A percentile compares a stretch with the other conserved stretches of the same genome.
Conservation (phyloP, 768 basidiomycete species). For the Kwoniella mangroviensis region DNA sequence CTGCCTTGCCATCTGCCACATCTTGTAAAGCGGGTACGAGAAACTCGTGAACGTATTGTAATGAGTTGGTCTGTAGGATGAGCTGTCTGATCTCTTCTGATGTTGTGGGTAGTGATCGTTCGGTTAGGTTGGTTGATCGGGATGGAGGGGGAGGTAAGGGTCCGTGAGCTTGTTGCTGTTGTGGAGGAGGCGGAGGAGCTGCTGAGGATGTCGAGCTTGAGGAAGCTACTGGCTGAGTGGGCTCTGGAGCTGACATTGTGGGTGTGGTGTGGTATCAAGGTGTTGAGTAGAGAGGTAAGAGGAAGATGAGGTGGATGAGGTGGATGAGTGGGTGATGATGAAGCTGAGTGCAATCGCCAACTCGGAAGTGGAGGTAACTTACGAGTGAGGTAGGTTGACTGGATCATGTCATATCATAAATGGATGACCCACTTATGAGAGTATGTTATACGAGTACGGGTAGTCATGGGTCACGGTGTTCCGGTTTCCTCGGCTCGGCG, state of each 20-base stretch:
- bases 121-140: neutral
- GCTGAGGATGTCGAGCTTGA: neutral
- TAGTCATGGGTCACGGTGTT: neutral
- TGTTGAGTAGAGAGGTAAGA: neutral
- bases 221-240: neutral
- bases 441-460: neutral
- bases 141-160: constrained; percentile 12
- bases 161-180: constrained; percentile 22
- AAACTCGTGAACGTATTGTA: constrained; percentile 2
- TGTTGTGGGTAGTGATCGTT: constrained; percentile 3
- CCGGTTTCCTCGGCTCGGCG: constrained; percentile 10
- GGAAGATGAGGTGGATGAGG: neutral
- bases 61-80: constrained; percentile 9
- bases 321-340: neutral
- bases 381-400: neutral
- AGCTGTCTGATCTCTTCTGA: constrained; percentile 18
- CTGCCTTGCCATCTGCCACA: constrained; percentile 13
- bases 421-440: neutral
- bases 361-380: neutral
- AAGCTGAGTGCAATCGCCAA: neutral
- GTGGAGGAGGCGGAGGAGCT: neutral
- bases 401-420: neutral
- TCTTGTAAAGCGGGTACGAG: constrained; percentile 25
- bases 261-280: neutral
- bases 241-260: neutral